phyloP scores from a whole-genome alignment of 2,329 filamentous ascomycete species.

The Botryosphaeria dothidea region DNA sequence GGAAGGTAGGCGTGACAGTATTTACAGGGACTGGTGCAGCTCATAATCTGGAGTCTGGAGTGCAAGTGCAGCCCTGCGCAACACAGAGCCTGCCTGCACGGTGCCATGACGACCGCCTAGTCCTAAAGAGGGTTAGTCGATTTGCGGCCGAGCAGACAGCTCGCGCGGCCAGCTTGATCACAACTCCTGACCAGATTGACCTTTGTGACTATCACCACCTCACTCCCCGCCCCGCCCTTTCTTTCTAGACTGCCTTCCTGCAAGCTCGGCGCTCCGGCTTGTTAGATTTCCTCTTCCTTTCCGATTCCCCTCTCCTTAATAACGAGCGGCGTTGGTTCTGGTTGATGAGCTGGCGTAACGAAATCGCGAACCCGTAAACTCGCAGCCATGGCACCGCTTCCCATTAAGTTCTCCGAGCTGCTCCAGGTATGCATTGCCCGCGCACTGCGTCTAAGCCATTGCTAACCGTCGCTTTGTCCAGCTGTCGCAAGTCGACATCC shows the following conservation, averaged over 20 bases:
- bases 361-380: conserved; percentile 27
- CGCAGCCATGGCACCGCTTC: conserved; percentile 66
- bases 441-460: conserved; percentile 11
- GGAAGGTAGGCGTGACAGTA: no score
- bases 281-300: conserved; percentile 34
- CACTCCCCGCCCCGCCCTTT: conserved; percentile 4
- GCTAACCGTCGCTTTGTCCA: conserved; percentile 35
- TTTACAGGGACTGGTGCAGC: not conserved
- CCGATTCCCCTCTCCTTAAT: conserved; percentile 27
- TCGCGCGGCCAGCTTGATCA: conserved; percentile 19
- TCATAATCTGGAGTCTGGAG: not conserved
- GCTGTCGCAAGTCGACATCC: conserved; percentile 51
- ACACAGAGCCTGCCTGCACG: not conserved
- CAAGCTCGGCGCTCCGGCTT: conserved; percentile 19
- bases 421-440: conserved; percentile 62
- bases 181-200: conserved; percentile 14
- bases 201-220: conserved; percentile 15
- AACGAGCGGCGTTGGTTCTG: conserved; percentile 15
- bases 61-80: not conserved
- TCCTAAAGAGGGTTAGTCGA: conserved; percentile 4
- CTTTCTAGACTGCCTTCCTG: conserved; percentile 15
- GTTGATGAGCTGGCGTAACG: conserved; percentile 40
- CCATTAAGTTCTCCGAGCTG: conserved; percentile 92
- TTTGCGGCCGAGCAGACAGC: not conserved
- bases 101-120: conserved; percentile 11